phyloP scores from a whole-genome alignment of 345 rosid genomes.

The Acer campestre region DNA sequence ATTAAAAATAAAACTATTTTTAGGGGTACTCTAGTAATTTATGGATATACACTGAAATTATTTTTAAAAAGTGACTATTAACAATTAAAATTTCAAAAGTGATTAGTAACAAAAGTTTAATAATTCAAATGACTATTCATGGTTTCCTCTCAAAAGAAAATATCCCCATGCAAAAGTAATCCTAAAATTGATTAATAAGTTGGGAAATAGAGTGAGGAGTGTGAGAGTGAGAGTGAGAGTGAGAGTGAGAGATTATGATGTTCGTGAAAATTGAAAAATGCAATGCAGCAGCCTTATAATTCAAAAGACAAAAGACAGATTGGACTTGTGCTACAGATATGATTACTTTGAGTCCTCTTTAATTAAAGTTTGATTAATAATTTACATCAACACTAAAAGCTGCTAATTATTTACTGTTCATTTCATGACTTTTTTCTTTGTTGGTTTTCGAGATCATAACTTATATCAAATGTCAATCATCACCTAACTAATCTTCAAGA shows the following conservation, averaged over 20 bases:
- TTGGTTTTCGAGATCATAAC: slow-evolving; percentile 7
- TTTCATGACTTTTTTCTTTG: slow-evolving; percentile 6
- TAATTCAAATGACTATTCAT: too few relatives aligned
- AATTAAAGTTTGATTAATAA: slow-evolving; percentile 18
- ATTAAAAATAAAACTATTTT: too few relatives aligned
- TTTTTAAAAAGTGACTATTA: too few relatives aligned
- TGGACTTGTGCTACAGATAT: slow-evolving; percentile 27
- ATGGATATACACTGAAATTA: too few relatives aligned
- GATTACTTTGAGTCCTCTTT: slow-evolving; percentile 27
- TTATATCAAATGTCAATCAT: background rate
- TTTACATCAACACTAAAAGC: slow-evolving; percentile 19
- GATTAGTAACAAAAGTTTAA: too few relatives aligned
- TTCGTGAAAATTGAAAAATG: background rate
- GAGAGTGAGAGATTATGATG: too few relatives aligned
- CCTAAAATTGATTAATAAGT: background rate
- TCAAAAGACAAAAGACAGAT: slow-evolving; percentile 21
- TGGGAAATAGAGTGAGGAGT: background rate
- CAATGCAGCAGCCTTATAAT: slow-evolving; percentile 28
- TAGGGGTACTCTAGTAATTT: too few relatives aligned
- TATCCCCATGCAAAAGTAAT: background rate
- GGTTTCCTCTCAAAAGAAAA: too few relatives aligned
- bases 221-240: too few relatives aligned
- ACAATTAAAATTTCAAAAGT: too few relatives aligned
- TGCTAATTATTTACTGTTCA: slow-evolving; percentile 13
- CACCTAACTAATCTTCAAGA: slow-evolving; percentile 14